Evolutionary conservation across 2,329 filamentous ascomycete species (phyloP), one percentile per base, ranked within the genome.

Genomic region (Fusarium sp.): DNA sequence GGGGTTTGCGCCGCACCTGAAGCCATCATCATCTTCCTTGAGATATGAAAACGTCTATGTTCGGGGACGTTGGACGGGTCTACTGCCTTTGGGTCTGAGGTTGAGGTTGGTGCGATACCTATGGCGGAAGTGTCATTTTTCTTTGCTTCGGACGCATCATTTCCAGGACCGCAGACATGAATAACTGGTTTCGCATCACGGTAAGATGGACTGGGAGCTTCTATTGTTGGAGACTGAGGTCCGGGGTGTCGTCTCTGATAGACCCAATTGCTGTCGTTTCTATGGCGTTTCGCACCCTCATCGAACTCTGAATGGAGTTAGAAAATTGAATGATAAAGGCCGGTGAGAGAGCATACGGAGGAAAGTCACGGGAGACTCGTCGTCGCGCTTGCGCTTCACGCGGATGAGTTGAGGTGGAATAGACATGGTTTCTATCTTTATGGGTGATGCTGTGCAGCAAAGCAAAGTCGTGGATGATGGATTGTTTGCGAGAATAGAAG

Each of bases 341-440:
- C 54, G 49, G 52, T 49, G 38, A 45, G 56, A 51, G 56, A 52
- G 80, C 85, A 67, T 74, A 89, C 87, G 83, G 49, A 89, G 83
- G 72, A 87, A 88, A 56, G 86, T 84, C 53, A 89, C 84, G 6
- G 87, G 86, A 15, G 81, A 80, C 62, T 87, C 84, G 18, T 85
- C 85, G 53, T 83, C 84, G 43, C 86, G 85, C 79, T 89, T 89
- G 74, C 88, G 87, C 82, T 89, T 89, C 70, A 90, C 85, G 61
- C 86, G 85, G 77, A 90, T 89, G 51, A 87, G 80, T 66, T 88
- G 84, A 27, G 87, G 87, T 25, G 87, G 88, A 6, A 88, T 80
- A 51, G 87, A 87, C 87, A 89, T 89, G 52, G 43, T 51, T 52
- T 55, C 14, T 49, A n/a, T 16, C 10, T 49, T 40, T 30, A 22